These are phyloP conservation scores for Melampsora larici-populina DNA, from an alignment of 1,284 basidiomycete species.

Conservation along the genomic window DNA sequence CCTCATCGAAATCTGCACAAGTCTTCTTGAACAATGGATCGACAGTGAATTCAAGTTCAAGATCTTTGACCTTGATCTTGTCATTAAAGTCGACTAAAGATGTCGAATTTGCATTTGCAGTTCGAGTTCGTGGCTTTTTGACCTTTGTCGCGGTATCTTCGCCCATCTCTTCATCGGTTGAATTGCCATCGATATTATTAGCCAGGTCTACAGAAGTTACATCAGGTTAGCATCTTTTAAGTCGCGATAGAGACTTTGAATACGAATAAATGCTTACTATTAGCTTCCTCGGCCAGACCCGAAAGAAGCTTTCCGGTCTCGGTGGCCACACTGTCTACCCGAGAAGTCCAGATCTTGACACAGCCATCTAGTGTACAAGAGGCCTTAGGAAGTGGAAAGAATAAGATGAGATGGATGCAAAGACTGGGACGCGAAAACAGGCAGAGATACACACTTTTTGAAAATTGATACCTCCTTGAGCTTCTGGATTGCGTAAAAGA, in stretches of 20 bases:
- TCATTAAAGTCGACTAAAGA: conserved; percentile 74
- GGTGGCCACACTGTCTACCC: conserved; percentile 93
- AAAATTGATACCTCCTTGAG: conserved; percentile 61
- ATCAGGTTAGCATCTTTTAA: not conserved
- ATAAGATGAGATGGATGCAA: not conserved
- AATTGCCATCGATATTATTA: conserved; percentile 57
- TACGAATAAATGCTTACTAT: conserved; percentile 13
- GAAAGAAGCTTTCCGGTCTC: conserved; percentile 94
- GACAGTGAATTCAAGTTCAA: conserved; percentile 89
- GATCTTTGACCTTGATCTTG: conserved; percentile 73
- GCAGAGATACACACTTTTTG: conserved; percentile 25
- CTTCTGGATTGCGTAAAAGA: conserved; percentile 80
- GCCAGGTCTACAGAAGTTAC: conserved; percentile 45
- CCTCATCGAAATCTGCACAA: conserved; percentile 96
- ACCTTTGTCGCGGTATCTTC: conserved; percentile 56
- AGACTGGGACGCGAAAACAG: not conserved
- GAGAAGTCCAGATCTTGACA: conserved; percentile 98
- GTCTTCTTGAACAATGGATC: conserved; percentile 98
- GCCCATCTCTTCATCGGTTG: conserved; percentile 62
- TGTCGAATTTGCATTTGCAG: conserved; percentile 39
- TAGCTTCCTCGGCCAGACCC: conserved; percentile 68
- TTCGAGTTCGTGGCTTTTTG: conserved; percentile 57
- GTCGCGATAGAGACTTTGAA: not conserved
- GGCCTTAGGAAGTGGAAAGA: conserved; percentile 67
- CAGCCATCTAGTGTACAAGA: conserved; percentile 97